These are phyloP conservation scores for Paramecium caudatum DNA, from an alignment of 73 alveolate genomes.

Conservation along the genomic window DNA sequence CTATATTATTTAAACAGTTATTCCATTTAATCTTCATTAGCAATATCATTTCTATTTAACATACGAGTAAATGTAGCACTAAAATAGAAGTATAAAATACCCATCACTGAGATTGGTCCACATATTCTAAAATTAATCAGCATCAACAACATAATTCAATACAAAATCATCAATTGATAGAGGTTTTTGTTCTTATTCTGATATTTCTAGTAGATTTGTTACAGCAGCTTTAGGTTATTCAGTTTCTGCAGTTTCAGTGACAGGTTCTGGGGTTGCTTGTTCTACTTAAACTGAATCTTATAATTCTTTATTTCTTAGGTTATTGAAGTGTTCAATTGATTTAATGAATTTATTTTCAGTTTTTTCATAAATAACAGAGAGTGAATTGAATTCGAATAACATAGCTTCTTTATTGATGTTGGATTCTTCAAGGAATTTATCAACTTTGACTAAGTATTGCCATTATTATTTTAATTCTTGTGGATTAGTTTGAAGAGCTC, in stretches of 20 bases:
- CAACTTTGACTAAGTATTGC: slow-evolving; percentile 60
- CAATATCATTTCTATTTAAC: slow-evolving; percentile 27
- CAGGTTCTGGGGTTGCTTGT: background rate
- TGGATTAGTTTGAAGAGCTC: slow-evolving; percentile 65
- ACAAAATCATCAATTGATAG: slow-evolving; percentile 56
- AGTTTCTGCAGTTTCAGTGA: background rate
- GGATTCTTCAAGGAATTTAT: slow-evolving; percentile 71
- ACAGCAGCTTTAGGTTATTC: background rate
- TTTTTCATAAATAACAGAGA: slow-evolving; percentile 66
- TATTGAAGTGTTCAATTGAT: slow-evolving; percentile 51
- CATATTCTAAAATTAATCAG: slow-evolving; percentile 59
- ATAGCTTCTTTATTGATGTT: slow-evolving; percentile 63
- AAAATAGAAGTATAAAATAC: slow-evolving; percentile 37
- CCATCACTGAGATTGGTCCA: slow-evolving; percentile 73
- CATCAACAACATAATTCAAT: background rate
- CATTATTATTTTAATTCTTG: slow-evolving; percentile 49
- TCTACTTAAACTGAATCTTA: slow-evolving; percentile 12
- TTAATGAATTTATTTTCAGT: slow-evolving; percentile 59
- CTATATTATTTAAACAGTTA: slow-evolving; percentile 64
- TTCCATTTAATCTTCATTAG: slow-evolving; percentile 62
- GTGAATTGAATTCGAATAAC: slow-evolving; percentile 68
- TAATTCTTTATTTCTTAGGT: slow-evolving; percentile 67
- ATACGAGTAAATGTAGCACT: slow-evolving; percentile 66
- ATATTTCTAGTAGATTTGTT: background rate
- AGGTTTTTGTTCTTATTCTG: background rate